Base-by-base conservation (phyloP, 805 yeast genomes). In the Ogataea trehalophila region DNA sequence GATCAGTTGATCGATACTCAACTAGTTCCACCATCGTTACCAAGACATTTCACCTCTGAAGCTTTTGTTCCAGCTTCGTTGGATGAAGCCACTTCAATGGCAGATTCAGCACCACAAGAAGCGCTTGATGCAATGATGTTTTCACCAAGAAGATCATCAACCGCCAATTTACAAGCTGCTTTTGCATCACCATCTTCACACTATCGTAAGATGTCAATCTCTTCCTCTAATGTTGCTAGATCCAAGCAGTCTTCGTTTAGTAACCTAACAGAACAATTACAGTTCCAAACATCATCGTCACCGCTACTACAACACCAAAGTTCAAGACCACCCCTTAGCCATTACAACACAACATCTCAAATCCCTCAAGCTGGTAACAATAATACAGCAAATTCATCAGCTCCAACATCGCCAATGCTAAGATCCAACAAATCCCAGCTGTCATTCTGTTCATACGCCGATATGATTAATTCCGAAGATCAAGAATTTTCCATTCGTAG, bases 401-500 rank as follows among this genome's bases (percentile, higher is more conserved):
- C 51, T 36, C 17, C 50, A 44, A 23, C 42, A 33, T 14, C 52
- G 44, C 20, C 39, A 29, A 14, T 46, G 29, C 33, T 58, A 33
- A 57, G 46, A 43, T 55, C 57, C 34, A 60, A 58, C 44, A 67
- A 62, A 44, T 66, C 73, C 33, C 61, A 67, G 23, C 65, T 75
- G 18, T 71, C 75, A 36, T 87, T 87, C 61, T 84, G 80, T 60
- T 83, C 90, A 2, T 87, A 85, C 63, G 95, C 92, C 4, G 96
- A 87, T 57, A 76, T 87, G 78, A 75, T 85, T 50, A 77, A 73
- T 53, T 81, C 79, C 56, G 92, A 85, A 63, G 85, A 83, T 57
- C 72, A 65, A 40, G 71, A 68, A 43, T 58, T 56, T 37, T 53
- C 61, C 33, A 73, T 79, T 45, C 76, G 86, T 64, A 75, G 89